Percentiles rank a stretch among this genome's conserved stretches.
These are phyloP conservation scores for Aphanomyces stellatus DNA, from an alignment of 352 stramenopile species.

Conservation along the genomic window DNA sequence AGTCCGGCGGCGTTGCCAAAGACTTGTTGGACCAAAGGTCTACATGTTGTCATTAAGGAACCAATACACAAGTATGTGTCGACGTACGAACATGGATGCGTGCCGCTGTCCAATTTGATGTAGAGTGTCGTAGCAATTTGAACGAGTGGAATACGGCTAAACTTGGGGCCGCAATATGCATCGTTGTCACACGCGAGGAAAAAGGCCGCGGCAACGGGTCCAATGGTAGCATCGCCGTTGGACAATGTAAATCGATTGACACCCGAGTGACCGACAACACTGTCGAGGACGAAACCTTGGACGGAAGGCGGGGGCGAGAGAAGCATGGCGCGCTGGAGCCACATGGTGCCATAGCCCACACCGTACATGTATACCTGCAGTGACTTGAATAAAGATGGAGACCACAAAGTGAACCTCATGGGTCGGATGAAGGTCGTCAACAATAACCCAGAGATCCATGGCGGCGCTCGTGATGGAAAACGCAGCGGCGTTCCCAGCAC, in stretches of 20 bases:
- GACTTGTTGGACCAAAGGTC: background rate
- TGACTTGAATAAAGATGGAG: too few species aligned
- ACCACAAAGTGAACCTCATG: too few species aligned
- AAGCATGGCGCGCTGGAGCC: background rate
- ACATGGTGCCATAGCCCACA: background rate
- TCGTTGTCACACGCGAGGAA: too few species aligned
- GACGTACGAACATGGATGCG: constrained; percentile 17
- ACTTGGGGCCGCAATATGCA: too few species aligned
- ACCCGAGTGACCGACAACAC: constrained; percentile 2
- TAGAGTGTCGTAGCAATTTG: too few species aligned
- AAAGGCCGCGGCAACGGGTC: background rate
- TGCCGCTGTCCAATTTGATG: too few species aligned
- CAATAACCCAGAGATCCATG: constrained; percentile 26
- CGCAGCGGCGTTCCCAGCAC: constrained; percentile 27
- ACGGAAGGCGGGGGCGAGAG: background rate
- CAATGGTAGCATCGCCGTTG: background rate
- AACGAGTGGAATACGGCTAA: too few species aligned
- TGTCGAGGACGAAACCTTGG: background rate
- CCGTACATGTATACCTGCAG: constrained; percentile 5
- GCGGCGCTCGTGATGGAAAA: constrained; percentile 39
- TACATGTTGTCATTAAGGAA: too few species aligned
- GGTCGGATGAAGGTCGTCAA: constrained; percentile 17
- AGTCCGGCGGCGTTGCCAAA: constrained; percentile 13
- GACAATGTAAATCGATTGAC: background rate
- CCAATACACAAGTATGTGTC: too few species aligned